Evolutionary conservation across 1,139 yeast species (phyloP).

Genomic region (Blastobotrys illinoisensis): DNA sequence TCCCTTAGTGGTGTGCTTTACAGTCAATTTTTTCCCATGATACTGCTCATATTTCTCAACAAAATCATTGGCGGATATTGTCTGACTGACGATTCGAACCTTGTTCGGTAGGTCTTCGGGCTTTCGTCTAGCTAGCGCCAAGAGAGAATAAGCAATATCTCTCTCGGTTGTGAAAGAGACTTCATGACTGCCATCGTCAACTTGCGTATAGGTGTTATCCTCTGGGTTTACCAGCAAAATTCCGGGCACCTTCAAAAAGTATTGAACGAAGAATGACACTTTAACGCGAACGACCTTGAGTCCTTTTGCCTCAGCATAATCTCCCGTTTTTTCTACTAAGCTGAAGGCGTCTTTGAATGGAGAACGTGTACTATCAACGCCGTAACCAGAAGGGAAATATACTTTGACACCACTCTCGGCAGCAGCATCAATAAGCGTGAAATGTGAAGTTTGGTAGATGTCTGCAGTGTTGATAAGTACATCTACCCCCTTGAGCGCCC

Average conservation of each 20-base stretch:
- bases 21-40: slow-evolving; percentile 37
- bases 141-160: slow-evolving; percentile 5
- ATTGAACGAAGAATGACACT: slow-evolving; percentile 39
- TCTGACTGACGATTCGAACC: background rate
- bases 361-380: slow-evolving; percentile 36
- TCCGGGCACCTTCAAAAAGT: slow-evolving; percentile 11
- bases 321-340: slow-evolving; percentile 33
- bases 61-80: background rate
- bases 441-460: slow-evolving; percentile 21
- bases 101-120: background rate
- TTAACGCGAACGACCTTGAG: slow-evolving; percentile 50
- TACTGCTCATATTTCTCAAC: slow-evolving; percentile 11
- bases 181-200: slow-evolving; percentile 2
- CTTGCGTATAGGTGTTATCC: background rate
- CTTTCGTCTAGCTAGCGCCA: slow-evolving; percentile 3
- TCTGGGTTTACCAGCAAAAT: slow-evolving; percentile 1
- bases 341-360: slow-evolving; percentile 8
- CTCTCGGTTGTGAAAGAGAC: slow-evolving; percentile 1
- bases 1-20: slow-evolving; percentile 31
- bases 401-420: slow-evolving; percentile 43
- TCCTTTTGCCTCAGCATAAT: slow-evolving; percentile 41
- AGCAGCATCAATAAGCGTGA: slow-evolving; percentile 35
- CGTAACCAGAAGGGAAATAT: slow-evolving; percentile 61
- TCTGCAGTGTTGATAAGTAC: slow-evolving; percentile 43
- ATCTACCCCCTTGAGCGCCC: slow-evolving; percentile 45